Conservation (phyloP, 441 rosid species). For the Rhodomyrtus psidioides region DNA sequence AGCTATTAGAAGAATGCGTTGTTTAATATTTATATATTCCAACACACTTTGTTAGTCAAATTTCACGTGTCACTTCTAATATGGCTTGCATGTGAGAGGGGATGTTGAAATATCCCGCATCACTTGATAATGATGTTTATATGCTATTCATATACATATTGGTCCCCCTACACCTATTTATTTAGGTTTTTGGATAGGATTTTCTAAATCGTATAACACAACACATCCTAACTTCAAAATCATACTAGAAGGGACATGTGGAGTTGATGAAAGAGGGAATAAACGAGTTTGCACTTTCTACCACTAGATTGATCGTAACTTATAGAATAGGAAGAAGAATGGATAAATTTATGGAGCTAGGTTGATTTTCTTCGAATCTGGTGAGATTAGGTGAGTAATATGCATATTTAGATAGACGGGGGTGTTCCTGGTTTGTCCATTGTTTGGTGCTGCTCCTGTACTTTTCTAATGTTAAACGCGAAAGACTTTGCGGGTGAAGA, state of each 20-base stretch:
- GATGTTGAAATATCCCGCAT: background rate
- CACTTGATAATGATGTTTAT: background rate
- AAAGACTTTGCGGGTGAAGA: background rate
- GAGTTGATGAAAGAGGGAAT: background rate
- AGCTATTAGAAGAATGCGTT: too few species aligned
- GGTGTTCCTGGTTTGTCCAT: background rate
- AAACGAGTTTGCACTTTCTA: background rate
- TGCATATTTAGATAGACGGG: background rate
- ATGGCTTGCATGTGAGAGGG: background rate
- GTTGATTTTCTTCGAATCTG: background rate
- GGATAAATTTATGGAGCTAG: background rate
- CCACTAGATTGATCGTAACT: background rate
- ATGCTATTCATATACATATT: background rate
- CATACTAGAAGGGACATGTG: background rate
- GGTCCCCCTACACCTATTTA: background rate
- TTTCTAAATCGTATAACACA: background rate
- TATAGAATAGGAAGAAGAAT: background rate
- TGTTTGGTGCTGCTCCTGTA: background rate
- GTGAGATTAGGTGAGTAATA: background rate
- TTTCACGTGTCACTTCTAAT: background rate
- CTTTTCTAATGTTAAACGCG: background rate
- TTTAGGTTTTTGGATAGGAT: background rate
- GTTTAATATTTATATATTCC: too few species aligned
- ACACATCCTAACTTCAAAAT: background rate
- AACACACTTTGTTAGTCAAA: background rate